Evolutionary conservation across 495 filamentous ascomycete species (phyloP).

Genomic region (Neurospora cerealis): DNA sequence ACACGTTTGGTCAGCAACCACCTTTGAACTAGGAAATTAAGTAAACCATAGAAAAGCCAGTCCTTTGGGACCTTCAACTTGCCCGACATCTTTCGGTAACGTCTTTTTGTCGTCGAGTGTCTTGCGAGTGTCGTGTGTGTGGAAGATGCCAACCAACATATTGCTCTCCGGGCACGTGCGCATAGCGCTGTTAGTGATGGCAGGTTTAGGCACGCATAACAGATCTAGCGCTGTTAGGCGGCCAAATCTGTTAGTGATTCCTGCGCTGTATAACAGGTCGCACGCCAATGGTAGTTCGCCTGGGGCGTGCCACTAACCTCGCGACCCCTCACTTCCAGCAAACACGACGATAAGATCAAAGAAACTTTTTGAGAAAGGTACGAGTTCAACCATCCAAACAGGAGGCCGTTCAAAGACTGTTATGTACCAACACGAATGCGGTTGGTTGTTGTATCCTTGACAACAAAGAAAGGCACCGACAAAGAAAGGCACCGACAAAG

Average conservation of each 20-base stretch:
- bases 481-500: background rate
- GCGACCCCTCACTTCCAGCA: background rate
- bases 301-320: background rate
- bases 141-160: background rate
- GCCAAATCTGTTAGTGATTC: background rate
- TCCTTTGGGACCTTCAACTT: background rate
- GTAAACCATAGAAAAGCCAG: background rate
- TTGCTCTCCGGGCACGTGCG: background rate
- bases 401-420: background rate
- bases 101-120: background rate
- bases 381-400: background rate
- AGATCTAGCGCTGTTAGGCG: background rate
- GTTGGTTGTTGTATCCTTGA: background rate
- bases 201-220: background rate
- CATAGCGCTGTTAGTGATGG: background rate
- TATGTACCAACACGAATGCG: background rate
- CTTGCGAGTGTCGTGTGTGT: background rate
- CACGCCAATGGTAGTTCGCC: background rate
- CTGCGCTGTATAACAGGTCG: background rate
- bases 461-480: background rate
- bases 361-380: background rate
- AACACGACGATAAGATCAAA: background rate
- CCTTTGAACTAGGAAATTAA: background rate
- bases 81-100: background rate
- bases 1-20: accelerated